A percentile compares a stretch with the other conserved stretches of the same genome.
phyloP scores from a whole-genome alignment of 2,329 filamentous ascomycete genomes.

The Aureobasidium zeae region DNA sequence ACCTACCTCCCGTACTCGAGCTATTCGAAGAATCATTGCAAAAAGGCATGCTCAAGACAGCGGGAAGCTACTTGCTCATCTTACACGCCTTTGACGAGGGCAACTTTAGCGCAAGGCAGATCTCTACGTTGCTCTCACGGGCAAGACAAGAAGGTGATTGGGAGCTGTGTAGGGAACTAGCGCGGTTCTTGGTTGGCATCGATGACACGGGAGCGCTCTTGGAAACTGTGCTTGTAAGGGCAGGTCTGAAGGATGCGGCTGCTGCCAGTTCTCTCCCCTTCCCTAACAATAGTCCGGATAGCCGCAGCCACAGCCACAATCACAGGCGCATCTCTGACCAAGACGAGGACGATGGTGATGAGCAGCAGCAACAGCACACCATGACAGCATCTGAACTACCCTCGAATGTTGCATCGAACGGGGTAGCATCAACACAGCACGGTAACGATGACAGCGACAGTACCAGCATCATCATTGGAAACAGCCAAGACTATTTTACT shows the following conservation, averaged over 20 bases:
- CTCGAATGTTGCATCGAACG: too few relatives aligned
- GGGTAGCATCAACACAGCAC: too few relatives aligned
- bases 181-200: constrained; percentile 86
- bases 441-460: too few relatives aligned
- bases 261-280: too few relatives aligned
- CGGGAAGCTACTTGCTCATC: constrained; percentile 90
- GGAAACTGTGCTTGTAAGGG: constrained; percentile 52
- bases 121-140: constrained; percentile 67
- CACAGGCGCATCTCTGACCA: background rate
- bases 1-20: constrained; percentile 80
- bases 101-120: constrained; percentile 50
- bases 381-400: too few relatives aligned
- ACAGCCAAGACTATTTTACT: too few relatives aligned
- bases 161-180: constrained; percentile 91
- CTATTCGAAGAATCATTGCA: constrained; percentile 88
- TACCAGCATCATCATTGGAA: too few relatives aligned
- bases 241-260: constrained; percentile 17
- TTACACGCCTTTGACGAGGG: constrained; percentile 62
- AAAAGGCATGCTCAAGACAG: constrained; percentile 81
- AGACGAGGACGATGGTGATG: background rate
- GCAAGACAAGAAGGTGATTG: constrained; percentile 82
- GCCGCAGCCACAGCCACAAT: too few relatives aligned
- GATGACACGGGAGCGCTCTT: constrained; percentile 79
- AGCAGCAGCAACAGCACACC: too few relatives aligned
- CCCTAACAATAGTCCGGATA: too few relatives aligned